Percentiles rank a stretch among this genome's conserved stretches.
Conservation (phyloP, 495 filamentous ascomycete genomes). For the Neurospora sp. region DNA sequence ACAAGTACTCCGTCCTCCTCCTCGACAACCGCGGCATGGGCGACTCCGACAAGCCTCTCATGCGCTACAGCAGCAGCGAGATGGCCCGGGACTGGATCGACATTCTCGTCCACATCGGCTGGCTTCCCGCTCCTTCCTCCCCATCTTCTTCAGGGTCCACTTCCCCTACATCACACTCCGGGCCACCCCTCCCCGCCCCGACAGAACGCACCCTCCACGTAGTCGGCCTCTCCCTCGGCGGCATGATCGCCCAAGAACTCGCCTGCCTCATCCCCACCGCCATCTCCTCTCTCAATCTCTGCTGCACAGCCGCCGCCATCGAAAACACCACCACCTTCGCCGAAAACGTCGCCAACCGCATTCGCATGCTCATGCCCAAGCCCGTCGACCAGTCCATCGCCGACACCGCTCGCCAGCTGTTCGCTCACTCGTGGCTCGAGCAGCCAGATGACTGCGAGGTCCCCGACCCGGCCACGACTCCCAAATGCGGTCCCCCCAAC, state of each 20-base stretch:
- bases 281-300: constrained; percentile 54
- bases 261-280: constrained; percentile 51
- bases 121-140: constrained; percentile 36
- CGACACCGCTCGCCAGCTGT: constrained; percentile 47
- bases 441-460: constrained; percentile 46
- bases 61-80: constrained; percentile 60
- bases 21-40: constrained; percentile 78
- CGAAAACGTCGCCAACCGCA: constrained; percentile 58
- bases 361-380: constrained; percentile 61
- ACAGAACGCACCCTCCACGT: constrained; percentile 49
- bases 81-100: constrained; percentile 70
- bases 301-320: constrained; percentile 63
- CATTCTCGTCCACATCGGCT: constrained; percentile 56
- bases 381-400: constrained; percentile 41
- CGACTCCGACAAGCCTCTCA: constrained; percentile 59
- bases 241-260: constrained; percentile 84
- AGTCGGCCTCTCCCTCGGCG: constrained; percentile 66
- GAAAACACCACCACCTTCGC: constrained; percentile 46
- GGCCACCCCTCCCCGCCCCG: neutral
- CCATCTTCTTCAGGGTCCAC: constrained; percentile 3
- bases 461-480: constrained; percentile 19
- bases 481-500: constrained; percentile 9
- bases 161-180: neutral
- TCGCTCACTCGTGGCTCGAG: constrained; percentile 48
- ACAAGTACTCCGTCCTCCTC: constrained; percentile 58